Base-by-base conservation (phyloP, 2,329 filamentous ascomycete species). In the Exophiala calicioides region DNA sequence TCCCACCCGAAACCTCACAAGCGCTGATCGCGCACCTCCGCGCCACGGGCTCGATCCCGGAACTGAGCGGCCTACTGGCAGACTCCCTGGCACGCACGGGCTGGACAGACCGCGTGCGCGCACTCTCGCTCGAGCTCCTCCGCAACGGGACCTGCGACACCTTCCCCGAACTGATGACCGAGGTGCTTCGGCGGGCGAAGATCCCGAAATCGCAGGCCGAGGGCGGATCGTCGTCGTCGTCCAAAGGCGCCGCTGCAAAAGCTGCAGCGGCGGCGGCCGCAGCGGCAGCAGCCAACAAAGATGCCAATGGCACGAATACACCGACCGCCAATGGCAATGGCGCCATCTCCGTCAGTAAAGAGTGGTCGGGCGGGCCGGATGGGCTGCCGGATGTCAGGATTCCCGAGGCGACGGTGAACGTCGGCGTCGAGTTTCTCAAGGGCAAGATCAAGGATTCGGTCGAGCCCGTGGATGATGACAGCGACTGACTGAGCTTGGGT, bases 51-150 rank as follows among this genome's bases (percentile, higher is more conserved):
- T 72, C 75, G 43, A 75, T 82, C 55, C 71, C 74, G 58, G 73
- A 75, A 59, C 77, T 84, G 32, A 78, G 82, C 59, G 58, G 67
- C 27, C 70, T 73, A 1, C 70, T 84, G 19, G 69, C 75, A 48
- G 72, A 79, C 58, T 72, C 74, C 16, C 71, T 83, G 8, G 74
- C 79, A 58, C 71, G 76, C 42, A 65, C 69, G n/a, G 79, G 79
- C 56, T 84, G 80, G 79, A 76, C 76, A 31, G 72, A 79, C 57
- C 70, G 70, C 20, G 69, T 84, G 50, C 74, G 74, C 47, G 68
- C 67, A 35, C 74, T 82, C 50, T 71, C 79, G 13, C 73, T 74
- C 35, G 69, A 77, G 45, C 70, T 83, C 30, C 74, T 83, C 44
- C 76, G 79, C 56, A 76, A 72, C 19, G 79, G 79, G 35, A 74